phyloP scores from a whole-genome alignment of 1,139 yeast species.

The Debaryomyces subglobosus region DNA sequence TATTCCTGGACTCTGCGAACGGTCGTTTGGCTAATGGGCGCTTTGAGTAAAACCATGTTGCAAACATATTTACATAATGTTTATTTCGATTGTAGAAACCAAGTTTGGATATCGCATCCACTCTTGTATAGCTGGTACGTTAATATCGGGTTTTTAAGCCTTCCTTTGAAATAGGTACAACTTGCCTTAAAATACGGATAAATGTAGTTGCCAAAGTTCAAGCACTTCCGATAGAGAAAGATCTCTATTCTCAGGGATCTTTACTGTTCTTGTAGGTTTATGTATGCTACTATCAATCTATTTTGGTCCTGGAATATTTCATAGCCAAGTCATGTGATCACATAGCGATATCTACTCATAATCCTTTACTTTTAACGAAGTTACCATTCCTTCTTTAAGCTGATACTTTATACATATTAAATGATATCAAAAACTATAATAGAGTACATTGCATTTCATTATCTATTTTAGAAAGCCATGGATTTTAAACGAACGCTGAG shows the following conservation, averaged over 20 bases:
- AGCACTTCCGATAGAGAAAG: background rate
- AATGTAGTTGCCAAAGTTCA: background rate
- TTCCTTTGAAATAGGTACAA: background rate
- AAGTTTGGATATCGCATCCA: no score
- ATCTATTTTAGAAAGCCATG: constrained; percentile 2
- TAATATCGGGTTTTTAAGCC: background rate
- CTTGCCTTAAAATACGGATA: background rate
- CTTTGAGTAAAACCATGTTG: constrained; percentile 94
- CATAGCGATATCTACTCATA: background rate
- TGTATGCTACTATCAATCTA: background rate
- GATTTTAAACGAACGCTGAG: constrained; percentile 5
- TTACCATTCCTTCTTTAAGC: background rate
- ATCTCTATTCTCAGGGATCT: background rate
- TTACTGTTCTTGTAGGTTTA: background rate
- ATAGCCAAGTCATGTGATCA: background rate
- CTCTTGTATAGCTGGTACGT: no score
- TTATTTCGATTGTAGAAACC: background rate
- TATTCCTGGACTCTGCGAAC: constrained; percentile 91
- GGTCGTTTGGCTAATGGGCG: constrained; percentile 74
- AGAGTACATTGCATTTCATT: constrained; percentile 40
- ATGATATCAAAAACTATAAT: background rate
- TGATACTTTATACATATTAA: background rate
- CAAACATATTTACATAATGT: constrained; percentile 50
- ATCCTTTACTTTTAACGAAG: background rate
- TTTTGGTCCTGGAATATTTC: background rate